Evolutionary conservation across 768 basidiomycete species (phyloP), one percentile per base, ranked within the genome.

Genomic region (Mycena epipterygia): DNA sequence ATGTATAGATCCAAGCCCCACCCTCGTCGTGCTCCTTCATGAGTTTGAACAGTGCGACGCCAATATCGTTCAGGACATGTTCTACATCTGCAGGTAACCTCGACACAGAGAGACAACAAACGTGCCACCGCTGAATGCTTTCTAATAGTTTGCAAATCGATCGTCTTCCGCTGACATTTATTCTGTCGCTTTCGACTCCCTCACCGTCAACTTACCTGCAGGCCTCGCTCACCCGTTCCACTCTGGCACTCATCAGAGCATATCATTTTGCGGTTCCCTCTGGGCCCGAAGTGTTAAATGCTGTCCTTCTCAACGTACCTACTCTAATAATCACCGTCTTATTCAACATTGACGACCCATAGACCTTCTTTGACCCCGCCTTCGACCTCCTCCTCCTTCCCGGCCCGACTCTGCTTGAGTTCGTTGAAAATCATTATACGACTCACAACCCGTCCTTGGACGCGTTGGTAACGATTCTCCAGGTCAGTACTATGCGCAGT

Each of bases 1-100:
- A 5, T 3, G 3, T 27, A 13, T 63, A 60, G 69, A 65, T 27
- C 29, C 64, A 27, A 67, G 71, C 14, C 86, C 76, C 13, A 80
- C 84, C 41, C 84, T 95, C 4, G 84, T 90, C 27, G 82, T 92
- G 12, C 75, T 94, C 16, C 74, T 95, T 25, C 92, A 93, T 64
- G 90, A 93, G 64, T 93, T 95, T 71, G 93, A 95, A 74, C 88
- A 90, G 75, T 88, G 93, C 56, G 92, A 93, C 64, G 80, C 88
- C 0, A 62, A 71, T 2, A 84, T 94, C 3, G 78, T 95, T 55
- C 89, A 91, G 74, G 93, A 95, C 73, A 74, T 94, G 21, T 88
- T 94, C 46, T 86, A 91, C 61, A 90, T 94, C 39, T 92, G 87
- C 83, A 93, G 91, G 93, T 90, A 70, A 17, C 33, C 77, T 55